Evolutionary conservation across 768 basidiomycete genomes (phyloP).

Genomic region (Hericium alpestre): DNA sequence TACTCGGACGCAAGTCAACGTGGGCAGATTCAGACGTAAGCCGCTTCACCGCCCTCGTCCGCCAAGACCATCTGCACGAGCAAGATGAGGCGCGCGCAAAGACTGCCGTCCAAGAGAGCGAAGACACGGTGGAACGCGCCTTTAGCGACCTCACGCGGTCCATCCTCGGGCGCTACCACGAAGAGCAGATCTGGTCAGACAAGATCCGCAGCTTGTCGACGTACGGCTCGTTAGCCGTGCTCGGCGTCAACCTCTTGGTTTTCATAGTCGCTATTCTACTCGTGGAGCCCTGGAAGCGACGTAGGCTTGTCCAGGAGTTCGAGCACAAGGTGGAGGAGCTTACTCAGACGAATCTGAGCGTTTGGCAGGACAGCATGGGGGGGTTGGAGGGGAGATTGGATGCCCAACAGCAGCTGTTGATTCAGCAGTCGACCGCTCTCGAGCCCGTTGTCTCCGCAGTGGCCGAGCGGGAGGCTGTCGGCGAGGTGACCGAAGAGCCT

Average conservation of each 20-base stretch:
- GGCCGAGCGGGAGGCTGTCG: too few relatives aligned
- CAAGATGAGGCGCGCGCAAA: conserved; percentile 70
- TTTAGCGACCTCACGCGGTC: conserved; percentile 81
- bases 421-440: neutral
- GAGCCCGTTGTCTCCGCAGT: too few relatives aligned
- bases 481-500: neutral
- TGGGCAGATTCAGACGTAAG: conserved; percentile 87
- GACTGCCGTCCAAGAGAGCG: conserved; percentile 50
- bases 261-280: conserved; percentile 83
- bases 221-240: conserved; percentile 78
- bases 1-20: conserved; percentile 84
- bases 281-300: conserved; percentile 95
- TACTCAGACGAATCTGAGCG: conserved; percentile 28
- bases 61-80: conserved; percentile 81
- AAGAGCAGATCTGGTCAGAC: conserved; percentile 98
- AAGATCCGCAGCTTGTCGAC: conserved; percentile 95
- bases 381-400: conserved; percentile 5
- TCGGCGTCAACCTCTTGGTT: conserved; percentile 81
- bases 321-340: conserved; percentile 66
- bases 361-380: neutral
- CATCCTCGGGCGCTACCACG: conserved; percentile 90
- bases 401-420: conserved; percentile 4
- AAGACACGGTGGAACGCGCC: conserved; percentile 74
- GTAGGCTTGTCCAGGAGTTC: conserved; percentile 76
- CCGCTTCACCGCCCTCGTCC: conserved; percentile 82